Evolutionary conservation across 2,329 filamentous ascomycete species (phyloP), one percentile per base, ranked within the genome.

Genomic region (Diaporthe citrichinensis): DNA sequence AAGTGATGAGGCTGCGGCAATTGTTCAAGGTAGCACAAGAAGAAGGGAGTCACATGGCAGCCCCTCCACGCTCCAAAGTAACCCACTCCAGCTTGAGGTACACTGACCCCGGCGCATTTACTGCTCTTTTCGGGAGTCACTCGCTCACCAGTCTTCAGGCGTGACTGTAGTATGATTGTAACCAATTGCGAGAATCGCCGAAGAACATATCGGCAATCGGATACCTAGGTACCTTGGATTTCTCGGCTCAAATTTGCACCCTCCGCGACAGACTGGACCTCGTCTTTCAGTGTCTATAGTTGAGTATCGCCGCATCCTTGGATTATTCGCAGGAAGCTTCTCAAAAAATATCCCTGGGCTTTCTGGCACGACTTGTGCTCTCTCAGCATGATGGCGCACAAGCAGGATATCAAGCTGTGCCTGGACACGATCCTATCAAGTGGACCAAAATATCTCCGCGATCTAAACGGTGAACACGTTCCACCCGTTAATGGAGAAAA

Each of bases 401-500:
- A 61, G 3, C 20, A 61, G 23, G 57, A 10, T 39, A 61, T 61
- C 34, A 4, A 61, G 57, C 57, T 36, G 4, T 61, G 57, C 34
- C 34, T 61, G 23, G 34, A 41, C 34, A 12, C 20, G 25, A n/a
- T 61, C 34, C 4, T 61, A 25, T 61, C 57, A 39, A 39, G 34
- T 61, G 57, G 57, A 61, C 23, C 34, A n/a, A 34, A 61, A 25
- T 61, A 61, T 61, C 20, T 61, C 34, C 23, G 12, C 34, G 57
- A 61, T 34, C 57, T 61, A 41, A 61, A 39, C 57, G 25, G 20
- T 25, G 23, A 39, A 20, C 31, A 39, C 8, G 57, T 59, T 59
- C 8, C 57, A 59, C n/a, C 17, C 34, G 34, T 31, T n/a, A n/a
- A 39, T 36, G 34, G 34, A 39, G 9, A 10, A 39, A 59, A 39